Base-by-base conservation (phyloP, 148 eudicot species). In the Hydrangea macrophylla region DNA sequence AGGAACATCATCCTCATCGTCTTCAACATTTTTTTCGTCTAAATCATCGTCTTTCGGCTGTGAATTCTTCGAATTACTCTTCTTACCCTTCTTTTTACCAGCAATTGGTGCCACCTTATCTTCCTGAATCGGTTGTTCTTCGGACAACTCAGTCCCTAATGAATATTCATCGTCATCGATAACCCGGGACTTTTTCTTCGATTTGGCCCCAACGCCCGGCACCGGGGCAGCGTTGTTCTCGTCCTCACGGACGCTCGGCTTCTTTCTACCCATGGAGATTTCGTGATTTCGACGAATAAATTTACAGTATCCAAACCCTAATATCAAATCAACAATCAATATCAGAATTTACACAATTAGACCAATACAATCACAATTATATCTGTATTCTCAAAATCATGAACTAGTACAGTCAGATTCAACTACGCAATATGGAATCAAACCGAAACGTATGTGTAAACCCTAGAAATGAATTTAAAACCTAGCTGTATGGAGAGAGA, bases 161-260 rank as follows among this genome's bases (percentile, higher is more conserved):
- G 86, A 80, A 64, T 89, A 92, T 61, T 92, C 98, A 77, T 92
- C 93, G 61, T 92, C 98, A 61, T 84, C 86, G 61, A 90, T 86
- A 22, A 77, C 78, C 30, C 69, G 30, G 31, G 82, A 76, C 84
- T 90, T 90, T 83, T 86, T 92, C 77, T 70, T 87, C 0, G 82
- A 78, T 64, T 75, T 82, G 22, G 82, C 89, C 10, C 76, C 86
- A 18, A 73, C 83, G 3, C 65, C 77, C 37, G 54, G 75, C 18
- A 42, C n/a, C 12, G 2, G n/a, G 7, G 44, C 76, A 13, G 31
- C 71, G 9, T 26, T 68, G 17, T 51, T 45, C 20, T 84, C 84
- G 7, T 80, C 82, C n/a, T 82, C 85, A 17, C 82, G 80, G 9
- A 62, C 48, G 1, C 59, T 60, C 2, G 86, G 64, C 83, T 87